These are phyloP conservation scores for Neoscytalidium dimidiatum DNA, from an alignment of 2,329 filamentous ascomycete species.

Conservation along the genomic window DNA sequence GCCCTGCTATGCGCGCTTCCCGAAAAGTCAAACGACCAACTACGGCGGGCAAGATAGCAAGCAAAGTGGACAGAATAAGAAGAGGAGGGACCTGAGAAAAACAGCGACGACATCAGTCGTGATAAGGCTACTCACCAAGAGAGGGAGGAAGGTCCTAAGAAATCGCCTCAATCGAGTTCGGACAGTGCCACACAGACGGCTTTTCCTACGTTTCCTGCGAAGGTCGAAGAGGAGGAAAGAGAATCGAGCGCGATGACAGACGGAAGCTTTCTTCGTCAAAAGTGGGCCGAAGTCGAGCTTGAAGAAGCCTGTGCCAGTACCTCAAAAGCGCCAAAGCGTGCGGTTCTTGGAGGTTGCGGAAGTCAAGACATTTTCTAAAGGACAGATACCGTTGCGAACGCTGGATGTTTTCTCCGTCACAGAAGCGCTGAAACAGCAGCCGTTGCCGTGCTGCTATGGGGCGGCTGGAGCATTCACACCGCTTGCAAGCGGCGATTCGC, in stretches of 20 bases:
- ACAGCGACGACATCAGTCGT: no score
- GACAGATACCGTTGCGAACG: background rate
- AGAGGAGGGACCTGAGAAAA: no score
- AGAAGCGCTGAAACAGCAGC: background rate
- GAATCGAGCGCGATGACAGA: no score
- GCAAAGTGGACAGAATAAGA: background rate
- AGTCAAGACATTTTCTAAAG: background rate
- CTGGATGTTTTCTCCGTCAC: background rate
- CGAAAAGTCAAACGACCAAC: background rate
- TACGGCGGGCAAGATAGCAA: background rate
- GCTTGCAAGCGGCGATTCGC: background rate
- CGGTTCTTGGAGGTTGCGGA: background rate
- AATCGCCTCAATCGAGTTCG: background rate
- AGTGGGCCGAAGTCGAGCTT: background rate
- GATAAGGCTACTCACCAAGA: no score
- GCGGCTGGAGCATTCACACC: background rate
- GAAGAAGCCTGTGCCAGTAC: background rate
- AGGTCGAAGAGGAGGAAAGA: background rate
- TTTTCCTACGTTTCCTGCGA: background rate
- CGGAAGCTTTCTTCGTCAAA: background rate
- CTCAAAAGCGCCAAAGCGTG: background rate
- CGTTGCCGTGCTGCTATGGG: background rate
- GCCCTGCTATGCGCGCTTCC: background rate
- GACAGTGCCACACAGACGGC: background rate
- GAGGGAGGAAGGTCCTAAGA: background rate